Evolutionary conservation across 2,329 filamentous ascomycete genomes (phyloP).

Genomic region (Fusarium graminum): DNA sequence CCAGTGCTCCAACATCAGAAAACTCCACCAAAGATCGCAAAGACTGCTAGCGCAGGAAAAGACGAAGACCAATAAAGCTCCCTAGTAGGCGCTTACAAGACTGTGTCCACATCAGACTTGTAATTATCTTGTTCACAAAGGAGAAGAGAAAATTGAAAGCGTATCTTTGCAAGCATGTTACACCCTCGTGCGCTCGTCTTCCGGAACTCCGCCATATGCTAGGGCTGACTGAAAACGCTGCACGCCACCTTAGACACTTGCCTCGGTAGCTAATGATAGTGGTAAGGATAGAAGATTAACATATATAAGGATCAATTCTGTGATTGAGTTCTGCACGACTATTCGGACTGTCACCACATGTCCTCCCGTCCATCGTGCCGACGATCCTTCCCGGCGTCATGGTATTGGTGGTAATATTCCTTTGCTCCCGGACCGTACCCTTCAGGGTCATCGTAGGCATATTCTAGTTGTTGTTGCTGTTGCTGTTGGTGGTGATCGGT

Average conservation of each 20-base stretch:
- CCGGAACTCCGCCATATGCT: slow-evolving; percentile 56
- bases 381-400: slow-evolving; percentile 52
- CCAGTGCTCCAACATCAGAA: slow-evolving; percentile 43
- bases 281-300: slow-evolving; percentile 41
- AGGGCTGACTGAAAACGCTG: slow-evolving; percentile 46
- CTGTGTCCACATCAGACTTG: slow-evolving; percentile 32
- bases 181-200: slow-evolving; percentile 44
- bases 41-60: slow-evolving; percentile 25
- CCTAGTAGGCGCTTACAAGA: slow-evolving; percentile 32
- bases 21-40: slow-evolving; percentile 36
- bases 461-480: slow-evolving; percentile 50
- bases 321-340: slow-evolving; percentile 21
- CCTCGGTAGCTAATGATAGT: slow-evolving; percentile 37
- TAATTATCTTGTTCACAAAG: slow-evolving; percentile 35
- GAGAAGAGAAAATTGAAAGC: slow-evolving; percentile 31
- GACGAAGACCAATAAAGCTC: slow-evolving; percentile 24
- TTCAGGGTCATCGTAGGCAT: slow-evolving; percentile 57
- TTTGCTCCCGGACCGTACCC: slow-evolving; percentile 56
- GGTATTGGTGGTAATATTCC: slow-evolving; percentile 59
- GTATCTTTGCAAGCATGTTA: slow-evolving; percentile 41
- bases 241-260: slow-evolving; percentile 40
- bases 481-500: slow-evolving; percentile 53
- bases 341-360: slow-evolving; percentile 58
- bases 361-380: slow-evolving; percentile 55
- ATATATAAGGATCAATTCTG: slow-evolving; percentile 41